These are phyloP conservation scores for Volvox reticuliferus DNA, from an alignment of 139 green algal genomes.

Conservation along the genomic window DNA sequence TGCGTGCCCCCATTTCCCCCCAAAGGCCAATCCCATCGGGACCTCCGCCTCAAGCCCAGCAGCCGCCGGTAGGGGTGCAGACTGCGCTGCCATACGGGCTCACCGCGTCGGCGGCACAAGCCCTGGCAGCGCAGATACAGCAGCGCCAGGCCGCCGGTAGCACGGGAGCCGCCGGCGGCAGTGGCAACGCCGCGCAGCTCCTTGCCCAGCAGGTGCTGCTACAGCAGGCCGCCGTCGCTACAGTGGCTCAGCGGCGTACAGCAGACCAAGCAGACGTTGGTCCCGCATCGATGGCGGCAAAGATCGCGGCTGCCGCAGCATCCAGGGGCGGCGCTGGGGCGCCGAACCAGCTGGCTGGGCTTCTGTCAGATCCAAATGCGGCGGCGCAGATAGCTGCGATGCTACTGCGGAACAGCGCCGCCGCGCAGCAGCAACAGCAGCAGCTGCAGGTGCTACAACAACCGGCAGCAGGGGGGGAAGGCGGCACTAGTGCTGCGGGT, in stretches of 20 bases:
- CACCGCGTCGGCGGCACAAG: background rate
- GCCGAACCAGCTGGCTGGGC: background rate
- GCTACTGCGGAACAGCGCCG: slow-evolving; percentile 8
- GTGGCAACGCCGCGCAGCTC: background rate
- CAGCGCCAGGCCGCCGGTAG: background rate
- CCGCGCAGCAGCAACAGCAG: slow-evolving; percentile 12
- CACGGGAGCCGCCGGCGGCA: background rate
- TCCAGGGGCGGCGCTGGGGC: background rate
- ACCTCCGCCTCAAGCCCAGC: slow-evolving; percentile 27
- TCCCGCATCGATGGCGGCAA: background rate
- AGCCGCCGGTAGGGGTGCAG: background rate
- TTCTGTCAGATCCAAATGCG: background rate
- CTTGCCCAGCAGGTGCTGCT: slow-evolving; percentile 23
- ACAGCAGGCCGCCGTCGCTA: slow-evolving; percentile 1
- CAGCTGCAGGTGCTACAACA: slow-evolving; percentile 2
- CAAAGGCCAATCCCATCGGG: slow-evolving; percentile 18
- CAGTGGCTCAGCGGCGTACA: background rate
- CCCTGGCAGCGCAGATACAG: slow-evolving; percentile 12
- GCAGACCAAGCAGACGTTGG: background rate
- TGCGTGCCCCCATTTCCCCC: too few species aligned
- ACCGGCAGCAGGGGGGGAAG: background rate
- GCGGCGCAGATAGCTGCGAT: slow-evolving; percentile 11
- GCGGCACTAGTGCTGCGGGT: background rate
- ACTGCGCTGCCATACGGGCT: background rate
- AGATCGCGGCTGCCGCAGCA: background rate